A percentile compares a stretch with the other conserved stretches of the same genome.
Conservation (phyloP, 441 rosid genomes). For the Oxalis stricta region DNA sequence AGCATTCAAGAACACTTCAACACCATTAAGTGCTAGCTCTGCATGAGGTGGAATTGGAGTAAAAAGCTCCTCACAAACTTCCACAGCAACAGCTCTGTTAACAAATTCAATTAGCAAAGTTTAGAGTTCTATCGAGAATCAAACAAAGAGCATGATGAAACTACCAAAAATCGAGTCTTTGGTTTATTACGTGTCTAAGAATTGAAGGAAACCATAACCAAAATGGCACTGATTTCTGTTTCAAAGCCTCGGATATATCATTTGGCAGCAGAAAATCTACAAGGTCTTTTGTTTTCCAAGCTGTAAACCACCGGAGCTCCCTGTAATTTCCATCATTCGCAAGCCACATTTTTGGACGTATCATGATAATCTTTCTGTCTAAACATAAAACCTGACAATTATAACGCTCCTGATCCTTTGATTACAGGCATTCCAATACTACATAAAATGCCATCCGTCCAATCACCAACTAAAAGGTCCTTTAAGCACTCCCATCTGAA, state of each 20-base stretch:
- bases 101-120: constrained; percentile 2
- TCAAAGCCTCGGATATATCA: constrained; percentile 54
- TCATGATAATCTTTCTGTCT: constrained; percentile 68
- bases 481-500: constrained; percentile 94
- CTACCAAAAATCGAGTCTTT: background rate
- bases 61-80: constrained; percentile 93
- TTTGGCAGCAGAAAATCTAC: constrained; percentile 65
- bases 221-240: constrained; percentile 71
- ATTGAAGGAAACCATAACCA: constrained; percentile 80
- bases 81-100: constrained; percentile 86
- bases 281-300: constrained; percentile 71
- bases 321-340: constrained; percentile 87
- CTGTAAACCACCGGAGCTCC: constrained; percentile 83
- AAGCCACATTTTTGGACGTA: constrained; percentile 87
- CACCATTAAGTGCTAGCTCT: constrained; percentile 95
- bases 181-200: constrained; percentile 65
- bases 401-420: constrained; percentile 80
- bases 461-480: constrained; percentile 62
- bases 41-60: constrained; percentile 78
- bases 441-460: constrained; percentile 78
- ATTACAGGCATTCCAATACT: constrained; percentile 91
- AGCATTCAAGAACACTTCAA: constrained; percentile 95
- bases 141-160: background rate
- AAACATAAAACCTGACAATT: constrained; percentile 88
- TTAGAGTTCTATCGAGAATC: background rate